Evolutionary conservation across 148 eudicot genomes (phyloP).

Genomic region (Limonium bicolor): DNA sequence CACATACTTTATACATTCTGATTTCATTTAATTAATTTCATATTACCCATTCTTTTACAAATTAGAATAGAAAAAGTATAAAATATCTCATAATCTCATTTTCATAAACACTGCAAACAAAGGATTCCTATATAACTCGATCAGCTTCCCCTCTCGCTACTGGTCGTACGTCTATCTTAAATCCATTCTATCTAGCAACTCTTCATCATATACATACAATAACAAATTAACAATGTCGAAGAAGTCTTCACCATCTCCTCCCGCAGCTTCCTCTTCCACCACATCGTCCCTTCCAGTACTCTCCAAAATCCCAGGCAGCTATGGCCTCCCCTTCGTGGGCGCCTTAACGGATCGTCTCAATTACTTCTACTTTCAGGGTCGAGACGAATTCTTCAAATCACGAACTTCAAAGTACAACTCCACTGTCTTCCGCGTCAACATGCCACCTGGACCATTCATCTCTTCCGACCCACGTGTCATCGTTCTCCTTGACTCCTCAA

Average conservation of each 20-base stretch:
- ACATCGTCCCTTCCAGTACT: background rate
- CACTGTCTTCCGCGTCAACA: conserved; percentile 43
- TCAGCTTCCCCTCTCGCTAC: too few relatives aligned
- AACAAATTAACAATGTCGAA: too few relatives aligned
- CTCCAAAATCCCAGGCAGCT: conserved; percentile 26
- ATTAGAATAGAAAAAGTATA: too few relatives aligned
- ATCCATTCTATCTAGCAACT: too few relatives aligned
- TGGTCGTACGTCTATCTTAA: too few relatives aligned
- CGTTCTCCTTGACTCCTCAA: conserved; percentile 36
- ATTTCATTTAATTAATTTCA: too few relatives aligned
- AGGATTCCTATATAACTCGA: too few relatives aligned
- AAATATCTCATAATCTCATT: too few relatives aligned
- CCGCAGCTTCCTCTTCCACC: background rate
- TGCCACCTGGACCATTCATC: conserved; percentile 63
- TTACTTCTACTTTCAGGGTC: conserved; percentile 47
- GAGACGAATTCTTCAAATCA: conserved; percentile 27
- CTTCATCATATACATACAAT: too few relatives aligned
- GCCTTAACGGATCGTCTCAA: conserved; percentile 25
- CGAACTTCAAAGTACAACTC: conserved; percentile 35
- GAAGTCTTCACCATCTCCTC: background rate
- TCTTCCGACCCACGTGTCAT: conserved; percentile 34
- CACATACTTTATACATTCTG: too few relatives aligned
- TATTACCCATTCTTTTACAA: too few relatives aligned
- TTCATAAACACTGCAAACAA: too few relatives aligned
- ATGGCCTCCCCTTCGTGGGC: conserved; percentile 25